Percentiles rank a stretch among this genome's conserved stretches.
phyloP scores from a whole-genome alignment of 2,329 filamentous ascomycete genomes.

The Diaporthe ilicicola region DNA sequence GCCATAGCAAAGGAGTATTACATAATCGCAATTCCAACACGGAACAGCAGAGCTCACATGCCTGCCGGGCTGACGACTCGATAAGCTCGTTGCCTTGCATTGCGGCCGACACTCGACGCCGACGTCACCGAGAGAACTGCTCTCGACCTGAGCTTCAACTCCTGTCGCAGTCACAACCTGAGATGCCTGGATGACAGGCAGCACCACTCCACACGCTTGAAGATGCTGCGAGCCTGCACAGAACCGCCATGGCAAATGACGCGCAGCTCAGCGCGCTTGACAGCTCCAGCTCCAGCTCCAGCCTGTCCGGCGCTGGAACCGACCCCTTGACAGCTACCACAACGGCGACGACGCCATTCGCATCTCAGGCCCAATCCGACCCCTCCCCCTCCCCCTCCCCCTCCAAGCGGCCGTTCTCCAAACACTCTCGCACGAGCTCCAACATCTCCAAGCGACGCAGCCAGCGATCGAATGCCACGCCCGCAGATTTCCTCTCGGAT shows the following conservation, averaged over 20 bases:
- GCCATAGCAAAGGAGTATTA: not conserved
- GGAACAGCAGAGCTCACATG: not conserved
- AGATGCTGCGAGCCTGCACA: constrained; percentile 25
- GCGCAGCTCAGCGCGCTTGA: constrained; percentile 26
- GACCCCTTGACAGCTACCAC: constrained; percentile 23
- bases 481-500: constrained; percentile 70
- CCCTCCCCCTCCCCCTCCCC: constrained; percentile 42
- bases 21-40: not conserved
- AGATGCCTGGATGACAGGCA: not conserved
- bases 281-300: constrained; percentile 26
- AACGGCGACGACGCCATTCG: constrained; percentile 21
- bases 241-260: constrained; percentile 30
- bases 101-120: not conserved
- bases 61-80: constrained; percentile 12
- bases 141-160: not conserved
- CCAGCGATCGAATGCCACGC: constrained; percentile 33
- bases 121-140: not conserved
- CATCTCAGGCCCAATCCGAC: no score
- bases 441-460: constrained; percentile 35
- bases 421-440: constrained; percentile 35
- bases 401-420: constrained; percentile 39
- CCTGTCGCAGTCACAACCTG: no score
- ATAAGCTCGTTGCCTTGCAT: not conserved
- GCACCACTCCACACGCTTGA: not conserved
- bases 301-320: constrained; percentile 15